These are phyloP conservation scores for Ganoderma lingzhi DNA, from an alignment of 1,284 basidiomycete genomes.

Conservation along the genomic window DNA sequence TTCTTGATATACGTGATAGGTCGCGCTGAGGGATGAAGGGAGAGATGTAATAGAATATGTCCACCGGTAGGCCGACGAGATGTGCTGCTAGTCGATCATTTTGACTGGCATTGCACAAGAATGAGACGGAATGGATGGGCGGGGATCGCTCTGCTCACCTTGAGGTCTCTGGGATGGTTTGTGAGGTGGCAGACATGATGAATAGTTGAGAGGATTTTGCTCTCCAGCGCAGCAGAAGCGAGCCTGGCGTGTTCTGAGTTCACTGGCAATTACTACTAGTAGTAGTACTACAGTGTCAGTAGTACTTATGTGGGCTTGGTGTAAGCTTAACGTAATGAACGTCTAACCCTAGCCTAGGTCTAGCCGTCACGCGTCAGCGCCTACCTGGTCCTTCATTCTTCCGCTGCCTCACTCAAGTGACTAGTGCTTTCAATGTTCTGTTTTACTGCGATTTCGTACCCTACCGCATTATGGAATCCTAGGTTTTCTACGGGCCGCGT, in stretches of 20 bases:
- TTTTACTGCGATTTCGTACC: no score
- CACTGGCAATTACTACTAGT: no score
- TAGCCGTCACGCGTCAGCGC: background rate
- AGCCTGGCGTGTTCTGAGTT: background rate
- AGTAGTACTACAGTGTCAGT: no score
- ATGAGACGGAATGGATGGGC: background rate
- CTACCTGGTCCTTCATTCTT: background rate
- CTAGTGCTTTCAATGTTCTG: no score
- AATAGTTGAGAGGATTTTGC: background rate
- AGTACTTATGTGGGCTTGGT: background rate
- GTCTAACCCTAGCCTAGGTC: background rate
- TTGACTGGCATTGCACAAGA: background rate
- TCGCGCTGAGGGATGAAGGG: background rate
- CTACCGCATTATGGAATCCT: no score
- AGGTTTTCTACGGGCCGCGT: no score
- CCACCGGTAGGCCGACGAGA: background rate
- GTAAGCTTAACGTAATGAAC: background rate
- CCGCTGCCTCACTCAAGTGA: background rate
- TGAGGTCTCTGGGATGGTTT: background rate
- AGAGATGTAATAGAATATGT: background rate
- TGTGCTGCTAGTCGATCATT: background rate
- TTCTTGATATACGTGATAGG: background rate
- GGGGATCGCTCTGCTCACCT: background rate
- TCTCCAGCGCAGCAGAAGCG: background rate
- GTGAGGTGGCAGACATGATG: background rate